Percentiles rank a stretch among this genome's conserved stretches.
phyloP scores from a whole-genome alignment of 805 yeast species.

The Sugiyamaella valdiviana region DNA sequence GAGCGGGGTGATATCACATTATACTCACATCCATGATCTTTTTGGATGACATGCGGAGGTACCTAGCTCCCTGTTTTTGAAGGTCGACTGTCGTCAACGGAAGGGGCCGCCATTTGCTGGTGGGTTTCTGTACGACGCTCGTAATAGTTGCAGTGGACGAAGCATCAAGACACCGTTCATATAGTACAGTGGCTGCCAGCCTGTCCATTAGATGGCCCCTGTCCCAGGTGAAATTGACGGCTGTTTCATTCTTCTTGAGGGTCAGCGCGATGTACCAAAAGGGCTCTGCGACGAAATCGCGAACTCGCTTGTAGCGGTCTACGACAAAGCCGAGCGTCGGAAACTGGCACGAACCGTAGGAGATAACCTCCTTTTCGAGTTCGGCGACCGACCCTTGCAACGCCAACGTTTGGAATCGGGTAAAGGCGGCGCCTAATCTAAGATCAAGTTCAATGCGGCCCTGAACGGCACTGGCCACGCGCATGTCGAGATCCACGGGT shows the following conservation, averaged over 20 bases:
- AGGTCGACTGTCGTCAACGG: conserved; percentile 93
- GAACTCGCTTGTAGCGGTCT: conserved; percentile 74
- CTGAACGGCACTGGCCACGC: conserved; percentile 74
- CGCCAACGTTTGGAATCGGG: conserved; percentile 62
- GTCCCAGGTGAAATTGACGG: conserved; percentile 59
- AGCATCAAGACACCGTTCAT: conserved; percentile 54
- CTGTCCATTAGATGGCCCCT: conserved; percentile 70
- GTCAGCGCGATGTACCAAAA: conserved; percentile 70
- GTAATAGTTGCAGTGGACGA: conserved; percentile 47
- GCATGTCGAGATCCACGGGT: conserved; percentile 58
- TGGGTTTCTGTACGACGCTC: conserved; percentile 51
- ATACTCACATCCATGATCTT: conserved; percentile 46
- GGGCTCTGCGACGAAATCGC: conserved; percentile 63
- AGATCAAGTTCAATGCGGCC: conserved; percentile 84
- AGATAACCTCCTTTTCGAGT: conserved; percentile 38
- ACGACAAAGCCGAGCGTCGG: conserved; percentile 97
- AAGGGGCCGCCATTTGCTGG: conserved; percentile 72
- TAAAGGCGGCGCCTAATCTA: conserved; percentile 82
- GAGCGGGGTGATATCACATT: neutral
- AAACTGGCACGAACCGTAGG: conserved; percentile 93
- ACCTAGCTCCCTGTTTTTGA: conserved; percentile 76
- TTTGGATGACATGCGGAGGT: conserved; percentile 73
- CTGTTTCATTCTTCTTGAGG: conserved; percentile 23
- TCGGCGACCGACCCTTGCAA: conserved; percentile 31
- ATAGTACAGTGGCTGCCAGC: conserved; percentile 53